phyloP scores from a whole-genome alignment of 176 grass and related monocot genomes.

The Musa troglodytarum region DNA sequence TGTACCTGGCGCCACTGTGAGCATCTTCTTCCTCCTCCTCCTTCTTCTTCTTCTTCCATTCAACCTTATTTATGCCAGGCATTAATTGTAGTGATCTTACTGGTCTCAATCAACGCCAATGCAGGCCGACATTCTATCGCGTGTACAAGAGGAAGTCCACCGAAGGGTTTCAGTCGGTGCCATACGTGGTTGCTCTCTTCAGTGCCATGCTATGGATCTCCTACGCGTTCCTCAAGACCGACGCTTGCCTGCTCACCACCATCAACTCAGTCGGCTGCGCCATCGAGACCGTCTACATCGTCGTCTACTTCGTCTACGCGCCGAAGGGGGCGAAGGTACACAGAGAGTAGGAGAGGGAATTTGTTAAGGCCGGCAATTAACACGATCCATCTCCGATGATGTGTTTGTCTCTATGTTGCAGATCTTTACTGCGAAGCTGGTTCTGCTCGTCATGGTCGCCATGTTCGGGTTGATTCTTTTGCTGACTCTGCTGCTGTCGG shows the following conservation, averaged over 20 bases:
- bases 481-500: slow-evolving; percentile 46
- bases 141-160: slow-evolving; percentile 83
- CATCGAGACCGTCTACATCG: slow-evolving; percentile 56
- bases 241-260: slow-evolving; percentile 53
- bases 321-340: slow-evolving; percentile 33
- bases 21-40: background rate
- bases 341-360: too few species aligned
- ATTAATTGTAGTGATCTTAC: too few species aligned
- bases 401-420: background rate
- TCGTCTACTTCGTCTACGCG: slow-evolving; percentile 60
- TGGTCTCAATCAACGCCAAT: background rate
- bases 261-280: slow-evolving; percentile 68
- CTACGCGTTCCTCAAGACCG: slow-evolving; percentile 66
- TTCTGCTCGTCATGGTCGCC: slow-evolving; percentile 53
- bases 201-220: slow-evolving; percentile 89
- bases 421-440: slow-evolving; percentile 43
- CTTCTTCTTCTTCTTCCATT: background rate
- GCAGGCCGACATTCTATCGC: slow-evolving; percentile 84
- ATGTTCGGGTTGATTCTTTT: slow-evolving; percentile 53
- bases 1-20: slow-evolving; percentile 74
- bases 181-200: slow-evolving; percentile 82
- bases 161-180: slow-evolving; percentile 72
- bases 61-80: too few species aligned
- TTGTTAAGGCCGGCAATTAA: too few species aligned
- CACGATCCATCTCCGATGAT: too few species aligned